Percentiles rank a stretch among this genome's conserved stretches.
These are phyloP conservation scores for Desmodesmus armatus DNA, from an alignment of 139 green algal species.

Conservation along the genomic window DNA sequence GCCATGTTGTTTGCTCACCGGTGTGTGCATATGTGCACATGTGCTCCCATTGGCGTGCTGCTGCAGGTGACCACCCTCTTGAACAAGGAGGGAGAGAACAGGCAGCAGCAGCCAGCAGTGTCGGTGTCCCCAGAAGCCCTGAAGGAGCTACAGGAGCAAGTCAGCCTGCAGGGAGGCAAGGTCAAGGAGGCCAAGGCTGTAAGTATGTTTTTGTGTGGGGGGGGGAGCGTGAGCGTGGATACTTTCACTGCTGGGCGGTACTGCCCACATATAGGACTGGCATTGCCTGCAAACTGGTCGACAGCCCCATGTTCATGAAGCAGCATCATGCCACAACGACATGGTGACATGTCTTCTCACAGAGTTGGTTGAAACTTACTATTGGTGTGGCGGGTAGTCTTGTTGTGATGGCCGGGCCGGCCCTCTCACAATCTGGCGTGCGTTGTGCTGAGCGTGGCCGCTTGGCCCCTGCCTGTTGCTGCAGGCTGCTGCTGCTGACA, in stretches of 20 bases:
- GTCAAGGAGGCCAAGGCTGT: slow-evolving; percentile 88
- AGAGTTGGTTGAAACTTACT: too few species aligned
- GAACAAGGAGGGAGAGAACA: slow-evolving; percentile 59
- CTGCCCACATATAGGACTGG: too few species aligned
- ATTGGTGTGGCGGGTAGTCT: neutral
- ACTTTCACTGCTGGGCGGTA: too few species aligned
- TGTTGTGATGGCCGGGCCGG: neutral
- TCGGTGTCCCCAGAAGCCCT: slow-evolving; percentile 65
- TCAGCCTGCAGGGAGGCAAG: slow-evolving; percentile 65
- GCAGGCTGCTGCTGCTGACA: slow-evolving; percentile 69
- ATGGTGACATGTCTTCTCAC: too few species aligned
- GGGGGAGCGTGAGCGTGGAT: too few species aligned
- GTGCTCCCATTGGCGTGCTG: neutral
- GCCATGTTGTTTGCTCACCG: neutral
- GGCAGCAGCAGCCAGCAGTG: neutral
- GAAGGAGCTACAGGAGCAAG: slow-evolving; percentile 57
- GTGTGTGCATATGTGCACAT: neutral
- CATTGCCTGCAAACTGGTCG: too few species aligned
- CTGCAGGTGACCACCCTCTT: slow-evolving; percentile 80
- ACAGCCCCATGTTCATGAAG: too few species aligned
- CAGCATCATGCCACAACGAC: neutral
- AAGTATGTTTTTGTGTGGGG: too few species aligned
- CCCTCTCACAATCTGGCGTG: neutral
- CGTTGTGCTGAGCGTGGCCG: neutral
- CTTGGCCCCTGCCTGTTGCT: neutral